These are phyloP conservation scores for Corymbia calophylla DNA, from an alignment of 441 rosid genomes.

Conservation along the genomic window DNA sequence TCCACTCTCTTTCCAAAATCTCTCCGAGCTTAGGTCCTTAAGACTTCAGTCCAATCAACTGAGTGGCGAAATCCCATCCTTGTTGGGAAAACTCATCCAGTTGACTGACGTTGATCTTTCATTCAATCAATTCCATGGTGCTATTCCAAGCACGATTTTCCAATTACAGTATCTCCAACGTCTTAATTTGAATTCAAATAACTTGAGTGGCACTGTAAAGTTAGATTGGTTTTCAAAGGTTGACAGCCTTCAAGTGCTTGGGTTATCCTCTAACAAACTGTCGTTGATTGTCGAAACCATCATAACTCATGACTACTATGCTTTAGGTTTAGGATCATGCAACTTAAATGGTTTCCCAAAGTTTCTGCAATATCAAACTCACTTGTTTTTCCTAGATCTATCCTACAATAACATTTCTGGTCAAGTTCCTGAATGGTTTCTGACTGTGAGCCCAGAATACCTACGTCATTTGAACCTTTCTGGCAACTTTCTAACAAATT, in stretches of 20 bases:
- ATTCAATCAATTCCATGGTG: not conserved
- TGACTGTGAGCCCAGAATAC: rapidly evolving
- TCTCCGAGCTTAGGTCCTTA: rapidly evolving
- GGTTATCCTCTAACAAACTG: not conserved
- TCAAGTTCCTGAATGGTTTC: not conserved
- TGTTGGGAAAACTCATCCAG: rapidly evolving
- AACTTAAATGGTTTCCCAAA: not conserved
- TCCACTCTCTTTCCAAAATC: not conserved
- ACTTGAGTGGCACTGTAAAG: rapidly evolving
- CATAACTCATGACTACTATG: rapidly evolving
- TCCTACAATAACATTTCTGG: not conserved
- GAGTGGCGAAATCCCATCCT: not conserved
- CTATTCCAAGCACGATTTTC: not conserved
- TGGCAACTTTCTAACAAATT: not conserved
- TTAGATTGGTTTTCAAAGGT: not conserved
- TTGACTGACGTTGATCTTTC: rapidly evolving
- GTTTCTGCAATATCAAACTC: rapidly evolving
- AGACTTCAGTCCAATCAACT: rapidly evolving
- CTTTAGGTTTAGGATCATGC: not conserved
- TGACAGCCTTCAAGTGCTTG: rapidly evolving
- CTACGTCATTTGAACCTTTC: not conserved
- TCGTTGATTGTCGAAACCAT: not conserved
- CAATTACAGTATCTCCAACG: not conserved
- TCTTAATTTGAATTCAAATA: not conserved
- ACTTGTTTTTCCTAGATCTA: not conserved